Percentiles rank a stretch among this genome's conserved stretches.
Evolutionary conservation across 2,329 filamentous ascomycete genomes (phyloP).

Genomic region (Sclerotinia subarctica): DNA sequence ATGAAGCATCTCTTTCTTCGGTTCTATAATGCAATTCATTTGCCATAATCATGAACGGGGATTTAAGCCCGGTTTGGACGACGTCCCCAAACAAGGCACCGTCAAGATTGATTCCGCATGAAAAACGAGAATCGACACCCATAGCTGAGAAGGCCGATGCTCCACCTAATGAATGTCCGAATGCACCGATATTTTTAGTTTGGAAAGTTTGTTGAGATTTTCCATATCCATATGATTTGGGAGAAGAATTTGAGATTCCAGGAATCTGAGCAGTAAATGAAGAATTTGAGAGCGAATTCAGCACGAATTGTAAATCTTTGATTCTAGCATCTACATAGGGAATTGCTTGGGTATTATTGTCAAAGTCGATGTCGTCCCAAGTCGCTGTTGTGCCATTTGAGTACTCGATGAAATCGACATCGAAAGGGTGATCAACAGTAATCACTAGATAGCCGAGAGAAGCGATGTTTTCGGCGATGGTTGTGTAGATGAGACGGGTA

Average conservation of each 20-base stretch:
- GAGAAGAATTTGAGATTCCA: neutral
- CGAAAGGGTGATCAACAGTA: constrained; percentile 41
- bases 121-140: constrained; percentile 36
- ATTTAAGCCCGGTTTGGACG: constrained; percentile 30
- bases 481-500: constrained; percentile 37
- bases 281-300: constrained; percentile 26
- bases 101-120: constrained; percentile 42
- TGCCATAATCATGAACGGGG: constrained; percentile 39
- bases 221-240: neutral
- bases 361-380: constrained; percentile 24
- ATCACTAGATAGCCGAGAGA: constrained; percentile 40
- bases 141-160: constrained; percentile 39
- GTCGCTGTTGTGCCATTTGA: constrained; percentile 31
- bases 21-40: constrained; percentile 34
- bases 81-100: constrained; percentile 38
- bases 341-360: constrained; percentile 21
- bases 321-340: constrained; percentile 27
- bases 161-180: constrained; percentile 40
- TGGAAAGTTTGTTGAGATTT: neutral
- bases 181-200: constrained; percentile 31
- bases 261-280: constrained; percentile 13
- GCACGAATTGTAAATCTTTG: constrained; percentile 32
- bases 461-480: constrained; percentile 37
- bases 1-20: constrained; percentile 27
- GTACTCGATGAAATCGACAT: constrained; percentile 39